phyloP scores from a whole-genome alignment of 176 grass and related monocot genomes.

The Carex kokanica region DNA sequence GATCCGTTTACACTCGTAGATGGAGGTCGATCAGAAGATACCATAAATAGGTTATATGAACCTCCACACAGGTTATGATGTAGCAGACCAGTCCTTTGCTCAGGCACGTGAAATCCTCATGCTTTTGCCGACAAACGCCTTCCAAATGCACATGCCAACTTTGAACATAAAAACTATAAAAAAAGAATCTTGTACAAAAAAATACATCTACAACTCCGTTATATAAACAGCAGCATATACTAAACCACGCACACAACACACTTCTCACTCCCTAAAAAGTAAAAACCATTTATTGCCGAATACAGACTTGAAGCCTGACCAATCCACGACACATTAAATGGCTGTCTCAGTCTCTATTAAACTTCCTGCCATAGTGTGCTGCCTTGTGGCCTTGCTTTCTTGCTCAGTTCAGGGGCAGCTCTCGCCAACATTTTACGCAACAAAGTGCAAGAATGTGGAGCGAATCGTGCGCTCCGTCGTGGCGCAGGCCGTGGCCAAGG shows the following conservation, averaged over 20 bases:
- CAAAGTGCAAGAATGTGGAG: constrained; percentile 28
- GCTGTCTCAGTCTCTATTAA: neutral
- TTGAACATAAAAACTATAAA: neutral
- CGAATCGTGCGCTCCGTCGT: constrained; percentile 20
- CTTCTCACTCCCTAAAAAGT: neutral
- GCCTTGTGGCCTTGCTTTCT: constrained; percentile 5
- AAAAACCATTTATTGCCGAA: neutral
- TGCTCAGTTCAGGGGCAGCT: constrained; percentile 18
- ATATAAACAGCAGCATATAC: neutral
- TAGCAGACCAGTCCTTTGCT: neutral
- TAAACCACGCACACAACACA: neutral
- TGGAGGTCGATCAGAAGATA: too few relatives aligned
- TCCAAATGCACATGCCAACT: neutral
- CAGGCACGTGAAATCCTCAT: neutral
- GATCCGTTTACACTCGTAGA: too few relatives aligned
- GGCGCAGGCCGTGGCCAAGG: constrained; percentile 6
- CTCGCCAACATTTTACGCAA: constrained; percentile 24
- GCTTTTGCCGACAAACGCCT: neutral
- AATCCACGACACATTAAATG: constrained; percentile 5
- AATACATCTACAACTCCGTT: neutral
- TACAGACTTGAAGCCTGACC: neutral
- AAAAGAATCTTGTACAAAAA: neutral
- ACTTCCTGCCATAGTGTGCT: neutral
- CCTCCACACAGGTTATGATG: neutral
- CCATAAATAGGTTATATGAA: neutral